Evolutionary conservation across 2,329 filamentous ascomycete genomes (phyloP), one percentile per base, ranked within the genome.

Genomic region (Mariannaea sp.): DNA sequence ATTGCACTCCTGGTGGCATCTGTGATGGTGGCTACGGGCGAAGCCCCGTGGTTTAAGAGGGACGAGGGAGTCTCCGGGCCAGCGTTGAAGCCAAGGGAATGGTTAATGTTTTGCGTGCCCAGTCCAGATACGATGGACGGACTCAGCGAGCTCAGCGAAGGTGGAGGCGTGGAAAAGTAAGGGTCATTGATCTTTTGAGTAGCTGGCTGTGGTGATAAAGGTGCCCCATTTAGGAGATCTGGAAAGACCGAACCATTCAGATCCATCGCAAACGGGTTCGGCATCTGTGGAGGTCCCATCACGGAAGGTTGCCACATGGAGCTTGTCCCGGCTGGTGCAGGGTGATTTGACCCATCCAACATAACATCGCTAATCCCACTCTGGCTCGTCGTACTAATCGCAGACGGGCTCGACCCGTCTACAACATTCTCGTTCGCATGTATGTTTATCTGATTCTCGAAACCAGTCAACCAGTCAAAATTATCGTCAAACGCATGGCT

Each of bases 341-440:
- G 79, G 60, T 87, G 85, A 70, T 86, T 88, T 30, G 84, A 84
- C 55, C 90, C 90, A 71, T 97, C 92, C 53, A 94, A 79, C 87
- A 96, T 92, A 55, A 92, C 85, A 70, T 97, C 94, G 73, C 90
- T 95, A 71, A 92, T 89, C 44, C 88, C 90, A 70, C 89, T 93
- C 68, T 95, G 92, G 73, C 92, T 97, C 54, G 90, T 90, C 36
- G 90, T 96, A 76, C 93, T 97, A 71, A 97, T 93, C 40, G 92
- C 92, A 7, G 94, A 97, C 13, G 94, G 94, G 12, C 94, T 97
- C 9, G 94, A 97, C 54, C 89, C 92, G 65, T 96, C 93, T 48
- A 97, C 83, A 22, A 90, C 91, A 60, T 86, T 88, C 64, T 96
- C 92, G 65, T 88, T 88, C 49, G 78, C 75, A 64, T 80, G 81